Conservation (phyloP, 1,139 yeast species). For the Spathaspora sp. region DNA sequence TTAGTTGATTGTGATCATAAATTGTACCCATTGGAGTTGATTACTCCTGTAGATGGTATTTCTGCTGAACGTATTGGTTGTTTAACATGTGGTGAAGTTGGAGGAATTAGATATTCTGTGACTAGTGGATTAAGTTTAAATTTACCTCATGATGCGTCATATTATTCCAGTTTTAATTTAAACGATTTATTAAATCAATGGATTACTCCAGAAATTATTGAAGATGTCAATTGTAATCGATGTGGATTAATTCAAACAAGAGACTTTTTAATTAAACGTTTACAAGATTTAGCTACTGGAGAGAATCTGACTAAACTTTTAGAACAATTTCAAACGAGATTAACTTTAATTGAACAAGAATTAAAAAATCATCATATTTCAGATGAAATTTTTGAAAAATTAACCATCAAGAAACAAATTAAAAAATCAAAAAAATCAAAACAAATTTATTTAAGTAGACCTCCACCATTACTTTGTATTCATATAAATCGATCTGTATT, state of each 20-base stretch:
- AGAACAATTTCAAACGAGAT: constrained; percentile 49
- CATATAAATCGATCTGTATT: constrained; percentile 92
- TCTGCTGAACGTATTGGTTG: constrained; percentile 89
- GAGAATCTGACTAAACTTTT: constrained; percentile 38
- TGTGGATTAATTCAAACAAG: constrained; percentile 72
- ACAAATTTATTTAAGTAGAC: constrained; percentile 75
- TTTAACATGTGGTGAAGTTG: constrained; percentile 85
- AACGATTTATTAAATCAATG: constrained; percentile 66
- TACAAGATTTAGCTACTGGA: constrained; percentile 28
- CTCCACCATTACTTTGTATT: constrained; percentile 79
- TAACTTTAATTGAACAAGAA: constrained; percentile 56
- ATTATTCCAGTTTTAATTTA: constrained; percentile 48
- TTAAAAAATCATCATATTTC: constrained; percentile 66
- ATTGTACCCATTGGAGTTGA: constrained; percentile 53
- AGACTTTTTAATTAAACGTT: constrained; percentile 41
- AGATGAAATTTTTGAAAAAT: constrained; percentile 72
- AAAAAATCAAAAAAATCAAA: constrained; percentile 78
- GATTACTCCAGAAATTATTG: constrained; percentile 79
- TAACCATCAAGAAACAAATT: constrained; percentile 75
- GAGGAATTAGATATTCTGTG: constrained; percentile 83
- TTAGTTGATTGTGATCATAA: constrained; percentile 36
- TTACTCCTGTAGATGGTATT: constrained; percentile 90
- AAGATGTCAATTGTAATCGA: constrained; percentile 90
- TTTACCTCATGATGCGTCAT: constrained; percentile 39
- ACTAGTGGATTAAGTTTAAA: constrained; percentile 79